Evolutionary conservation across 306 rosid species (phyloP), one percentile per base, ranked within the genome.

Genomic region (Cucurbita ficifolia): DNA sequence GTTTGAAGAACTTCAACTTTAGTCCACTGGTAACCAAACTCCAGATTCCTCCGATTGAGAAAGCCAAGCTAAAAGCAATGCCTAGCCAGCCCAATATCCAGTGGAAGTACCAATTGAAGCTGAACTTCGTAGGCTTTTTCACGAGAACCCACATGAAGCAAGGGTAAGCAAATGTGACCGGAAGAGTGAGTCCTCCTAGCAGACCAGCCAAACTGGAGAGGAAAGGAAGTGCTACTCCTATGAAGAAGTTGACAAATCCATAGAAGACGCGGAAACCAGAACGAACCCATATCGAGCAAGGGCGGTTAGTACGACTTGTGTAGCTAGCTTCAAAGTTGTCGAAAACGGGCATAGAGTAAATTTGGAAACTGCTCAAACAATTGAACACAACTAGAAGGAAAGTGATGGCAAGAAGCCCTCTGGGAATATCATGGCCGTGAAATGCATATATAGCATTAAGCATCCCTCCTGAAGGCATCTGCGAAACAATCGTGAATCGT

Each of bases 131-230:
- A 53, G 99, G 99, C 82, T 85, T 88, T 56, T 94, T 94, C 7
- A 94, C 89, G 72, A 94, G 97, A 79, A 94, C 91, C 99, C 99
- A 94, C 99, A 94, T 94, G 91, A 94, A 94, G 84, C 99, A 94
- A 78, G 99, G 99, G 83, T 94, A 91, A 56, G 99, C 99, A 75
- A 94, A 94, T 19, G 99, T 91, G 82, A 94, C 97, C 0, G 99
- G 99, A 69, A 94, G 99, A 19, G 99, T 94, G 59, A 94, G 96
- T 72, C 99, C 99, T 80, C 99, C 99, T 21, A 94, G 60, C 56
- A 94, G 85, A 54, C 99, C 99, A 19, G 99, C 99, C 43, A 94
- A 86, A 77, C 99, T 94, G 14, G 99, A 87, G 76, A 94, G 95
- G 79, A 94, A 94, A n/a, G 99, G 99, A 62, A 91, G 97, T 6